These are phyloP conservation scores for Leishmania tropica DNA, from an alignment of 208 protist species.

Conservation along the genomic window DNA sequence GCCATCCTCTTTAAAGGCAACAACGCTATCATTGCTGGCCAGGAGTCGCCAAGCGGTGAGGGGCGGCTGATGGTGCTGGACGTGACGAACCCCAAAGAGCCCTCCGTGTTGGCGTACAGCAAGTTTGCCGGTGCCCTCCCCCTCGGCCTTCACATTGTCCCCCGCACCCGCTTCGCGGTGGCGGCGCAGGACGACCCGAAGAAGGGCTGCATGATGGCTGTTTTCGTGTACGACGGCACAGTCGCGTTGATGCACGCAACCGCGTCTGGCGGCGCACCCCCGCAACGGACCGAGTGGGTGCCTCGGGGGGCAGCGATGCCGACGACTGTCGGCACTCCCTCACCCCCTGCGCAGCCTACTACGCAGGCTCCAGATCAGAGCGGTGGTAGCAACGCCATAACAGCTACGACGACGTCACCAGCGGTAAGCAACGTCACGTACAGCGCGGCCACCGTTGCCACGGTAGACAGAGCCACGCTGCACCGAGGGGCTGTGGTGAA, in stretches of 20 bases:
- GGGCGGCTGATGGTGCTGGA: slow-evolving; percentile 73
- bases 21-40: slow-evolving; percentile 70
- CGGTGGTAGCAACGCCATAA: not conserved
- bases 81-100: slow-evolving; percentile 51
- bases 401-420: not conserved
- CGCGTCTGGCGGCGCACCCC: slow-evolving; percentile 11
- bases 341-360: slow-evolving; percentile 5
- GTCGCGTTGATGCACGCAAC: slow-evolving; percentile 26
- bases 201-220: slow-evolving; percentile 49
- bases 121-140: slow-evolving; percentile 40
- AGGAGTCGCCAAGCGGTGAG: slow-evolving; percentile 36
- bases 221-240: slow-evolving; percentile 79
- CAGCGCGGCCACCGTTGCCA: not conserved
- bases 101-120: slow-evolving; percentile 61
- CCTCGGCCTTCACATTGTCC: slow-evolving; percentile 68
- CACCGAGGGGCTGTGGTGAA: slow-evolving; percentile 34
- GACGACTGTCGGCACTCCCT: not conserved
- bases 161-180: slow-evolving; percentile 59
- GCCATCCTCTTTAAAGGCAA: slow-evolving; percentile 71
- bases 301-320: slow-evolving; percentile 15
- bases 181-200: slow-evolving; percentile 52
- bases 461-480: slow-evolving; percentile 21
- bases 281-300: slow-evolving; percentile 52
- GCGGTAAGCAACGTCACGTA: not conserved
- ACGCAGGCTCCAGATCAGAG: slow-evolving; percentile 1